Evolutionary conservation across 768 basidiomycete genomes (phyloP).

Genomic region (Austroboletus eburneus): DNA sequence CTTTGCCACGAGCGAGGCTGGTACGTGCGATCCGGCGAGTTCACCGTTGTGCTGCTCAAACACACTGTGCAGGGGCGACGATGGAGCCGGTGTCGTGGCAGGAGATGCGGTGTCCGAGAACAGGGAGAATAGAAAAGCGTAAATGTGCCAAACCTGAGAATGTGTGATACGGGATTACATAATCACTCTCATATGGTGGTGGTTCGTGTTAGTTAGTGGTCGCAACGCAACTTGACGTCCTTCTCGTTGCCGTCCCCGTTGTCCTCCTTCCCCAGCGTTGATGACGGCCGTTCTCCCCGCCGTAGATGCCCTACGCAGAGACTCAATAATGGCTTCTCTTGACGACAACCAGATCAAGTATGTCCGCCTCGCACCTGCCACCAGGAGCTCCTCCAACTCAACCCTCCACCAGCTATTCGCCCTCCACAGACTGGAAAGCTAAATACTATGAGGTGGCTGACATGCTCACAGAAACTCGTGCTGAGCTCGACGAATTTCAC

Average conservation of each 20-base stretch:
- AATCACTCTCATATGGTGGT: conserved; percentile 18
- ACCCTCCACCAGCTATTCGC: conserved; percentile 45
- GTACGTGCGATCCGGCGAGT: conserved; percentile 35
- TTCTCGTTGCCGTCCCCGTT: background rate
- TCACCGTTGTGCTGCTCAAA: conserved; percentile 1
- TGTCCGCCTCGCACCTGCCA: conserved; percentile 11
- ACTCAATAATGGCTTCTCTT: conserved; percentile 51
- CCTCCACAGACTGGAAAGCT: conserved; percentile 65
- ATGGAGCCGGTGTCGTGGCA: conserved; percentile 89
- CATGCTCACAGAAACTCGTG: conserved; percentile 78
- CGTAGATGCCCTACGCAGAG: conserved; percentile 55
- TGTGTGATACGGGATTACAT: conserved; percentile 34
- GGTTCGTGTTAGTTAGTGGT: conserved; percentile 7
- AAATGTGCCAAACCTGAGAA: conserved; percentile 86
- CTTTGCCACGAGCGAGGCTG: conserved; percentile 85
- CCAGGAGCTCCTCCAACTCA: conserved; percentile 13
- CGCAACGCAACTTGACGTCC: conserved; percentile 12
- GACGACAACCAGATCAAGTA: conserved; percentile 68
- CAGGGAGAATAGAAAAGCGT: conserved; percentile 72
- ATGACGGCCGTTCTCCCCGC: conserved; percentile 68
- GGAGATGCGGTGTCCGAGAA: conserved; percentile 85
- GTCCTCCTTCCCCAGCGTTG: conserved; percentile 16
- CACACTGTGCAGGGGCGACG: conserved; percentile 52
- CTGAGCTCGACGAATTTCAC: conserved; percentile 85
- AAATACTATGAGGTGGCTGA: conserved; percentile 82